These are phyloP conservation scores for Cyberlindnera bimundalis DNA, from an alignment of 805 yeast genomes.

Conservation along the genomic window DNA sequence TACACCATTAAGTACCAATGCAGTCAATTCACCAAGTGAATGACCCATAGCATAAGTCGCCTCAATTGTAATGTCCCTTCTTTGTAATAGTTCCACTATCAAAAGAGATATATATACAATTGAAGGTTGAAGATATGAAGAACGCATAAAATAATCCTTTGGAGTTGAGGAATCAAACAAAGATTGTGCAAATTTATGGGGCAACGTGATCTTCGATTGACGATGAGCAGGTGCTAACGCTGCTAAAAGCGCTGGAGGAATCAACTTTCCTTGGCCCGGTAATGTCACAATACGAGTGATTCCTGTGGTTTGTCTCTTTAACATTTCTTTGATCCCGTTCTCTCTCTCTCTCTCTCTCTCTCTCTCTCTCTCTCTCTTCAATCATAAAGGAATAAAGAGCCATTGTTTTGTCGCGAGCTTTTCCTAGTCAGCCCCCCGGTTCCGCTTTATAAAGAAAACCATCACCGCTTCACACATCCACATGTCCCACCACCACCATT, in stretches of 20 bases:
- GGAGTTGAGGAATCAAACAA: constrained; percentile 9
- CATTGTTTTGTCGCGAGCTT: too few species aligned
- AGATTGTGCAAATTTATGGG: constrained; percentile 13
- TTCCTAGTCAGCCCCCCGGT: too few species aligned
- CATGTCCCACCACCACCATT: too few species aligned
- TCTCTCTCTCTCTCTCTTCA: too few species aligned
- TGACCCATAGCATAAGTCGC: constrained; percentile 36
- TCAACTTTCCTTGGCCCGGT: constrained; percentile 28
- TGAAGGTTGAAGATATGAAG: constrained; percentile 32
- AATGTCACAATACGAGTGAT: constrained; percentile 15
- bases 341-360: too few species aligned
- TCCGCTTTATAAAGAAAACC: too few species aligned
- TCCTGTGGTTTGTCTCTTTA: constrained; percentile 8
- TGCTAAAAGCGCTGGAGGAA: constrained; percentile 13
- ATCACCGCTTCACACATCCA: too few species aligned
- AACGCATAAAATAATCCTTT: constrained; percentile 20
- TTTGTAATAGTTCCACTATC: constrained; percentile 25
- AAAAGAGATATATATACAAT: constrained; percentile 25
- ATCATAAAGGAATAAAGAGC: too few species aligned
- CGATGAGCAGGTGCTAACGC: constrained; percentile 11
- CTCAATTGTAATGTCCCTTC: constrained; percentile 20
- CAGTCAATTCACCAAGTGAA: constrained; percentile 43
- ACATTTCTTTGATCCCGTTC: constrained; percentile 5
- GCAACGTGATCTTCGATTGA: constrained; percentile 10
- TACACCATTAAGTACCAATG: constrained; percentile 32